Evolutionary conservation across 108 stramenopile species (phyloP).

Genomic region (Nitzschia putrida): DNA sequence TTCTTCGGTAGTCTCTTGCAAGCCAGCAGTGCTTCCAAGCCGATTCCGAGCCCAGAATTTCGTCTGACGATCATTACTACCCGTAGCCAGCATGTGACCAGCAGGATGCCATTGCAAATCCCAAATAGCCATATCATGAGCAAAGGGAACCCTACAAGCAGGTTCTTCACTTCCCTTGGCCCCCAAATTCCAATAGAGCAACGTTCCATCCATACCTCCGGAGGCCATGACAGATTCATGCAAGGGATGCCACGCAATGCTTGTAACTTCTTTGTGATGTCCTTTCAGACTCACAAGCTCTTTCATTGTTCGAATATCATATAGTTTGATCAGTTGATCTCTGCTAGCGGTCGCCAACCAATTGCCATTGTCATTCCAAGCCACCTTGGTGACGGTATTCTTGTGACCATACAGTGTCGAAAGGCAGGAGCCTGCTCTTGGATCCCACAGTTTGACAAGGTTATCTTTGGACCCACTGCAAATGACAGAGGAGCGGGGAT

Average conservation of each 20-base stretch:
- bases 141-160: slow-evolving; percentile 75
- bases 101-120: slow-evolving; percentile 96
- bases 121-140: slow-evolving; percentile 97
- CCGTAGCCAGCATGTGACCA: slow-evolving; percentile 91
- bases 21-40: slow-evolving; percentile 71
- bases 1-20: slow-evolving; percentile 62
- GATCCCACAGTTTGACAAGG: slow-evolving; percentile 95
- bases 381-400: slow-evolving; percentile 90
- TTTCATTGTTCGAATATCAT: slow-evolving; percentile 94
- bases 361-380: slow-evolving; percentile 96
- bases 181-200: slow-evolving; percentile 92
- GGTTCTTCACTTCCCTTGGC: slow-evolving; percentile 87
- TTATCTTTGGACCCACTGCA: slow-evolving; percentile 91
- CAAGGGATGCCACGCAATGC: slow-evolving; percentile 94
- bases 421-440: slow-evolving; percentile 77
- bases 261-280: slow-evolving; percentile 90
- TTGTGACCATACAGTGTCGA: slow-evolving; percentile 94
- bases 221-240: slow-evolving; percentile 89
- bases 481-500: slow-evolving; percentile 88
- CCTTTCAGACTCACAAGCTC: slow-evolving; percentile 85
- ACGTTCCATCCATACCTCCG: slow-evolving; percentile 95
- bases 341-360: slow-evolving; percentile 91
- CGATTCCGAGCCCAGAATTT: slow-evolving; percentile 95
- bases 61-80: slow-evolving; percentile 87
- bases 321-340: slow-evolving; percentile 93